Conservation (phyloP, 768 basidiomycete species). For the Rhizopogon salebrosus region DNA sequence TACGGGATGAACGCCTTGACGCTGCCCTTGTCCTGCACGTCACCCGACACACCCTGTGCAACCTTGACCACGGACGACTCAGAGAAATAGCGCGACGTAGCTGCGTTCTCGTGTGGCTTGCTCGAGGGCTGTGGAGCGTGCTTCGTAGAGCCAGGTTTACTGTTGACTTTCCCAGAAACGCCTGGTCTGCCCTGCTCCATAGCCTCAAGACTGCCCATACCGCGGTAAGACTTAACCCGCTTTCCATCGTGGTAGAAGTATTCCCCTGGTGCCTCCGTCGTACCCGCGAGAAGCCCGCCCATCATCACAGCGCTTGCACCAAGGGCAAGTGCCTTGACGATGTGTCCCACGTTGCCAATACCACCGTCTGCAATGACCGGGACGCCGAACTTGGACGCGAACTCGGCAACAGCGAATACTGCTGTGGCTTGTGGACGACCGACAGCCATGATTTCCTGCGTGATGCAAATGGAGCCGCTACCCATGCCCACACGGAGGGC, state of each 20-base stretch:
- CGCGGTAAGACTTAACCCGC: constrained; percentile 97
- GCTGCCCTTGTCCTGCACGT: constrained; percentile 96
- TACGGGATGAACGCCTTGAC: constrained; percentile 91
- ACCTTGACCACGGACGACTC: constrained; percentile 82
- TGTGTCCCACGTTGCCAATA: constrained; percentile 91
- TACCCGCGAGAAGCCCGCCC: constrained; percentile 94
- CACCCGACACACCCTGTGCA: constrained; percentile 93
- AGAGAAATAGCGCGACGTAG: constrained; percentile 72
- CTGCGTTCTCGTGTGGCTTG: constrained; percentile 77
- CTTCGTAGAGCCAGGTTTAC: constrained; percentile 33
- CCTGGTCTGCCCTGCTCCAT: constrained; percentile 74
- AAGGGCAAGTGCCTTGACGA: constrained; percentile 92
- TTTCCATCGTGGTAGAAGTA: constrained; percentile 99
- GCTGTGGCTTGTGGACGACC: constrained; percentile 97
- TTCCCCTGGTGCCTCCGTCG: constrained; percentile 95
- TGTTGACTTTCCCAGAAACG: constrained; percentile 13
- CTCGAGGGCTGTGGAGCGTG: constrained; percentile 44
- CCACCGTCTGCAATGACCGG: constrained; percentile 98
- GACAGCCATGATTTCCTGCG: constrained; percentile 99
- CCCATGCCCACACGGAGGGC: constrained; percentile 98
- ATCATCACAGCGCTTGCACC: constrained; percentile 99
- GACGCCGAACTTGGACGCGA: constrained; percentile 87
- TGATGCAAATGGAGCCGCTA: constrained; percentile 97
- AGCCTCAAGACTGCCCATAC: constrained; percentile 95
- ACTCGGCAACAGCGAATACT: constrained; percentile 96